These are phyloP conservation scores for Ascochyta fabae DNA, from an alignment of 2,329 filamentous ascomycete species.

Conservation along the genomic window DNA sequence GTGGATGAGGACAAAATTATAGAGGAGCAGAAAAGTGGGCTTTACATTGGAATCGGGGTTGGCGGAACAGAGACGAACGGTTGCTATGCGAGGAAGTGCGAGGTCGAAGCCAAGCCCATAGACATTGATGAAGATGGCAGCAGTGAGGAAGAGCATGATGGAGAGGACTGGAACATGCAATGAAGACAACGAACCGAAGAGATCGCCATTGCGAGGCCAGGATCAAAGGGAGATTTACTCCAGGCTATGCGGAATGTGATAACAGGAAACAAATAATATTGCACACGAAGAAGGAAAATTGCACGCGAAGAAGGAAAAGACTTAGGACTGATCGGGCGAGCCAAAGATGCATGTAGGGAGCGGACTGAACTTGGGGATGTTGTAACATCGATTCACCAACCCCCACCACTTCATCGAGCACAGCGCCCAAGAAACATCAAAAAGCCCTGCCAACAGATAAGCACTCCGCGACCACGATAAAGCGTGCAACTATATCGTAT, in stretches of 20 bases:
- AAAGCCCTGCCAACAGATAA: no score
- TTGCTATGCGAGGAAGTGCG: constrained; percentile 33
- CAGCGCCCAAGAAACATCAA: no score
- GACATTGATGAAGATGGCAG: constrained; percentile 34
- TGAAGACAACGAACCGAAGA: not conserved
- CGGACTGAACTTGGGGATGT: not conserved
- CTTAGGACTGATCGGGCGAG: no score
- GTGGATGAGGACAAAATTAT: constrained; percentile 35
- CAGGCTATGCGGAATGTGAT: not conserved
- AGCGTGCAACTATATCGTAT: no score
- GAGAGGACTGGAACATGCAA: constrained; percentile 15
- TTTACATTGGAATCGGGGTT: constrained; percentile 32
- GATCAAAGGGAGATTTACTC: no score
- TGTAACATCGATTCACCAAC: not conserved
- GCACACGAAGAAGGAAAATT: not conserved
- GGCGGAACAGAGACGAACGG: constrained; percentile 21
- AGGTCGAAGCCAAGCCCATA: constrained; percentile 31
- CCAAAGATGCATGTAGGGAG: not conserved
- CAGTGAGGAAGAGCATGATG: constrained; percentile 22
- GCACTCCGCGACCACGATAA: no score
- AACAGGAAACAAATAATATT: not conserved
- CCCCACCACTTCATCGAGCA: not conserved
- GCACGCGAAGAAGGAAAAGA: not conserved
- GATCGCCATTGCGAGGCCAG: not conserved
- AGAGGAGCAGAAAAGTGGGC: constrained; percentile 27